These are phyloP conservation scores for Huiozyma naganishii DNA, from an alignment of 805 yeast species.

Conservation along the genomic window DNA sequence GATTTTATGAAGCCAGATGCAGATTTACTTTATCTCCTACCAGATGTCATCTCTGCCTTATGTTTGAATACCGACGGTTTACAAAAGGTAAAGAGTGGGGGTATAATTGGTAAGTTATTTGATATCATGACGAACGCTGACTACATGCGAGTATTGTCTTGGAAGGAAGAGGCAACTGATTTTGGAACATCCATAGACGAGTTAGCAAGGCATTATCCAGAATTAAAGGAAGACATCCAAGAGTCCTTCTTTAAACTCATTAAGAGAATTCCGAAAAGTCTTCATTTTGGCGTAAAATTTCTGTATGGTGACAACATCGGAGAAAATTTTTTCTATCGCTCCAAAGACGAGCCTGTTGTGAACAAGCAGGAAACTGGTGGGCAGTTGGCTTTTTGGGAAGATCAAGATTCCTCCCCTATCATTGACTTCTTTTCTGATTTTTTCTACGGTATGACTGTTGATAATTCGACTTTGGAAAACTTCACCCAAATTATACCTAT, in stretches of 20 bases:
- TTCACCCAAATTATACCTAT: slow-evolving; percentile 30
- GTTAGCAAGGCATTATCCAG: slow-evolving; percentile 73
- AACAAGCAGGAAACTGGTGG: slow-evolving; percentile 33
- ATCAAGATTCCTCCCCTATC: slow-evolving; percentile 34
- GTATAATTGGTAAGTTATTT: slow-evolving; percentile 36
- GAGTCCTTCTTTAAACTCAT: slow-evolving; percentile 38
- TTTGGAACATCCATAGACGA: slow-evolving; percentile 70
- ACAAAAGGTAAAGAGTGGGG: slow-evolving; percentile 36
- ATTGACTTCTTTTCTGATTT: slow-evolving; percentile 42
- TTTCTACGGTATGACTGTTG: slow-evolving; percentile 39
- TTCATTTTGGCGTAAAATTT: slow-evolving; percentile 30
- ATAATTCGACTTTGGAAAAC: slow-evolving; percentile 38
- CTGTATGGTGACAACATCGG: slow-evolving; percentile 33
- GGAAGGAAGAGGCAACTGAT: slow-evolving; percentile 41
- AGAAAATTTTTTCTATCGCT: slow-evolving; percentile 31
- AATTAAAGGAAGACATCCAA: slow-evolving; percentile 48
- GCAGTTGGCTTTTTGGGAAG: slow-evolving; percentile 44
- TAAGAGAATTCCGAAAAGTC: slow-evolving; percentile 34
- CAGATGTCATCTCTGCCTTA: slow-evolving; percentile 74
- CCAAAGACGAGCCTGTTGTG: slow-evolving; percentile 32
- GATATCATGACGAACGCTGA: slow-evolving; percentile 38
- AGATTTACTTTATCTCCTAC: slow-evolving; percentile 48
- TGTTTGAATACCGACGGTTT: slow-evolving; percentile 69
- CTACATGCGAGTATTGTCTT: slow-evolving; percentile 43
- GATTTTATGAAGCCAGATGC: slow-evolving; percentile 46